phyloP scores from a whole-genome alignment of 306 rosid genomes.

The Pyrus bretschneideri region DNA sequence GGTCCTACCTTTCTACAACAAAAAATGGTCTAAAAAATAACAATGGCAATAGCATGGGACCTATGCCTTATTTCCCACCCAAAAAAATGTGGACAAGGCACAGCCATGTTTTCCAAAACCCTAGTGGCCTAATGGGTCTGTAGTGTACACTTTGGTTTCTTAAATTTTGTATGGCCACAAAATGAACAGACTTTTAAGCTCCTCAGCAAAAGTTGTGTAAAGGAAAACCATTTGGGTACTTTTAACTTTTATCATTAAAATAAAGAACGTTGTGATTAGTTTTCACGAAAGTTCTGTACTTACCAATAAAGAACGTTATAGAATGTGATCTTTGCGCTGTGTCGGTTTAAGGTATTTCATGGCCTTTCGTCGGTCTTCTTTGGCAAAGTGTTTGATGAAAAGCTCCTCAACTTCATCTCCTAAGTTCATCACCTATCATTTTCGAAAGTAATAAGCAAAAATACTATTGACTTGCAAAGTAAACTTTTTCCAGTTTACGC shows the following conservation, averaged over 20 bases:
- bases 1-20: constrained; percentile 21
- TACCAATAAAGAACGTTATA: constrained; percentile 85
- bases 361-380: constrained; percentile 80
- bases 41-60: constrained; percentile 33
- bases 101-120: constrained; percentile 26
- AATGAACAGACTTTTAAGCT: constrained; percentile 32
- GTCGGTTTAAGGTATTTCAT: constrained; percentile 90
- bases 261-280: neutral
- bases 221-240: neutral
- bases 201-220: constrained; percentile 23
- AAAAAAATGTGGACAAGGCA: constrained; percentile 28
- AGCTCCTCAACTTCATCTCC: constrained; percentile 83
- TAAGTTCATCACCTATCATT: constrained; percentile 63
- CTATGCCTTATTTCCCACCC: constrained; percentile 37
- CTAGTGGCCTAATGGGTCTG: constrained; percentile 57
- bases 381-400: constrained; percentile 58
- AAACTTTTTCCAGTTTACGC: neutral
- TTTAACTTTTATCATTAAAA: neutral
- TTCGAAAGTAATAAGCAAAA: constrained; percentile 31
- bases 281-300: constrained; percentile 2
- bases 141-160: constrained; percentile 5
- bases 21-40: constrained; percentile 22
- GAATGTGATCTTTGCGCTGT: constrained; percentile 73
- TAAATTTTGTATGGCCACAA: constrained; percentile 35
- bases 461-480: constrained; percentile 15